Evolutionary conservation across 2,329 filamentous ascomycete species (phyloP).

Genomic region (Pezizomycotina sp.): DNA sequence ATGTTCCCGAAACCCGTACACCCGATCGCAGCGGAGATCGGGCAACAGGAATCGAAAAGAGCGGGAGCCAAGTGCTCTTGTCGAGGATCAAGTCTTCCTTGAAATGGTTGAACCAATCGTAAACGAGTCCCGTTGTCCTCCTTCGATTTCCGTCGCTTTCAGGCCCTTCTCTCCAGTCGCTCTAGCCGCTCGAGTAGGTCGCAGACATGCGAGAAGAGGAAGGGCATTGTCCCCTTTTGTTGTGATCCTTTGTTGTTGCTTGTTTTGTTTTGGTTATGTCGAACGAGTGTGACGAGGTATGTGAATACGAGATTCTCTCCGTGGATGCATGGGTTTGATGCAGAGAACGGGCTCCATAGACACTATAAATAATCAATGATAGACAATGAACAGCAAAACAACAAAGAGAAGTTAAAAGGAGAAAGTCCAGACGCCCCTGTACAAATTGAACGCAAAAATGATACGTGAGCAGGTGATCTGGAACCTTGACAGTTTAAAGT

Average conservation of each 20-base stretch:
- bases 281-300: background rate
- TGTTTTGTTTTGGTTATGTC: background rate
- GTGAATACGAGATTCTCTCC: background rate
- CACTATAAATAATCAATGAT: background rate
- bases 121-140: no score
- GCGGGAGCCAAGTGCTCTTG: slow-evolving; percentile 18
- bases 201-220: slow-evolving; percentile 21
- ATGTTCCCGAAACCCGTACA: slow-evolving; percentile 22
- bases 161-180: no score
- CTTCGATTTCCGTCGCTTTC: no score
- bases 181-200: slow-evolving; percentile 21
- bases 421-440: no score
- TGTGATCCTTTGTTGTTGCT: background rate
- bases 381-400: background rate
- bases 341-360: background rate
- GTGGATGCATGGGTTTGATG: background rate
- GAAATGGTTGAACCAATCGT: no score
- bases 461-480: no score
- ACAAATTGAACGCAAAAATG: no score
- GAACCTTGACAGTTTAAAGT: no score
- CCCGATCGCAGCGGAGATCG: slow-evolving; percentile 20
- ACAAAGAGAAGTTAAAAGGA: background rate
- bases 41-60: slow-evolving; percentile 23
- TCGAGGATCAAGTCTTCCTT: no score
- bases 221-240: slow-evolving; percentile 13